A percentile compares a stretch with the other conserved stretches of the same genome.
Conservation (phyloP, 2,329 filamentous ascomycete species). For the Neofusicoccum cordaticola region DNA sequence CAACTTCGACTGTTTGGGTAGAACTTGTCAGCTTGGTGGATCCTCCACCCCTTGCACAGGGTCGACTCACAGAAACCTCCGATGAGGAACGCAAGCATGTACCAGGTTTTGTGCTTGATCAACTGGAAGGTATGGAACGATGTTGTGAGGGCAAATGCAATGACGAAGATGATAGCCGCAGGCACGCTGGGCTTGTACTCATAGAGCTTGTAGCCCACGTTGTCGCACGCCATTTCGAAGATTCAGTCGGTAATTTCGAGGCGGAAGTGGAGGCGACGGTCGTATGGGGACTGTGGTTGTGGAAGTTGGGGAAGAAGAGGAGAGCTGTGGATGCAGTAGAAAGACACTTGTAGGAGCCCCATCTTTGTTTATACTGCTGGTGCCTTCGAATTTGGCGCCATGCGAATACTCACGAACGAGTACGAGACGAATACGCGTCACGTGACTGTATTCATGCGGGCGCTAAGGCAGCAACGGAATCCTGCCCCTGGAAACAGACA, state of each 20-base stretch:
- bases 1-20: conserved; percentile 42
- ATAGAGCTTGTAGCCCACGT: conserved; percentile 23
- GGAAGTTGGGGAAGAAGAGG: not conserved
- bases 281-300: not conserved
- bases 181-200: conserved; percentile 30
- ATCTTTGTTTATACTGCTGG: not conserved
- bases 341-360: not conserved
- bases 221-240: not conserved
- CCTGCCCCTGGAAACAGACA: too few species aligned
- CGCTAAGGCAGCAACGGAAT: too few species aligned
- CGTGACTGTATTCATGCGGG: not conserved
- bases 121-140: conserved; percentile 40
- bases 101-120: conserved; percentile 45
- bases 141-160: conserved; percentile 30
- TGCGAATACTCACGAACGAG: not conserved
- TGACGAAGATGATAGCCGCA: conserved; percentile 29
- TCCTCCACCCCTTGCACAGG: not conserved
- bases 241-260: not conserved
- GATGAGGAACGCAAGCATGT: conserved; percentile 52
- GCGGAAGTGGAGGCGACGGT: not conserved
- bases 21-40: not conserved
- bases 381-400: not conserved
- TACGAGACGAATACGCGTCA: not conserved
- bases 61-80: conserved; percentile 49
- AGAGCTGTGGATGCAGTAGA: not conserved